A percentile compares a stretch with the other conserved stretches of the same genome.
phyloP scores from a whole-genome alignment of 2,329 filamentous ascomycete species.

The Ophiostoma quercus region DNA sequence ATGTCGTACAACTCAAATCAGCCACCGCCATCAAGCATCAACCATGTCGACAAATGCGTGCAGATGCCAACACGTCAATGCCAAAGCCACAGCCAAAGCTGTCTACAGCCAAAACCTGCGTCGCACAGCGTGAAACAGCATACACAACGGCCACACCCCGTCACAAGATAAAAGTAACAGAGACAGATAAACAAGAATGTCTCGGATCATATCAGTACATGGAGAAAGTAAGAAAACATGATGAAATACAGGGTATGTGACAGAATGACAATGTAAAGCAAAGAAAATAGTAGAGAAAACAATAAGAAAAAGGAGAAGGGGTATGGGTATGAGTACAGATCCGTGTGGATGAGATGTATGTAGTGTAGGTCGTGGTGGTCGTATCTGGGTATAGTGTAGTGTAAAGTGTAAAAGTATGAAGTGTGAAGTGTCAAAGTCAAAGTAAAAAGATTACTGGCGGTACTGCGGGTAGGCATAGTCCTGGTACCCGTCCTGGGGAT shows the following conservation, averaged over 20 bases:
- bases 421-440: not conserved
- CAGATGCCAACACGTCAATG: not conserved
- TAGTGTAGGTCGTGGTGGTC: not conserved
- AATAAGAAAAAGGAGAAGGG: not conserved
- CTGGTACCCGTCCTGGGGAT: not conserved
- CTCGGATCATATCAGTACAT: not conserved
- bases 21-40: not conserved
- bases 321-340: conserved; percentile 13
- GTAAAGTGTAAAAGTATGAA: not conserved
- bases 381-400: not conserved
- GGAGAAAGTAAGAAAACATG: not conserved
- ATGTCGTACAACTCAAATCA: not conserved
- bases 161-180: not conserved
- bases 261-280: not conserved
- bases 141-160: conserved; percentile 10
- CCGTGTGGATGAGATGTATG: conserved; percentile 9
- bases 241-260: conserved; percentile 1
- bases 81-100: not conserved
- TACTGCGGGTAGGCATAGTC: not conserved
- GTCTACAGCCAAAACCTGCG: not conserved
- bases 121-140: not conserved
- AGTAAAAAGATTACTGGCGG: not conserved
- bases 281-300: not conserved
- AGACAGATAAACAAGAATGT: conserved; percentile 1
- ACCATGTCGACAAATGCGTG: not conserved